Evolutionary conservation across 2,329 filamentous ascomycete species (phyloP).

Genomic region (Paracoccidioides brasiliensis): DNA sequence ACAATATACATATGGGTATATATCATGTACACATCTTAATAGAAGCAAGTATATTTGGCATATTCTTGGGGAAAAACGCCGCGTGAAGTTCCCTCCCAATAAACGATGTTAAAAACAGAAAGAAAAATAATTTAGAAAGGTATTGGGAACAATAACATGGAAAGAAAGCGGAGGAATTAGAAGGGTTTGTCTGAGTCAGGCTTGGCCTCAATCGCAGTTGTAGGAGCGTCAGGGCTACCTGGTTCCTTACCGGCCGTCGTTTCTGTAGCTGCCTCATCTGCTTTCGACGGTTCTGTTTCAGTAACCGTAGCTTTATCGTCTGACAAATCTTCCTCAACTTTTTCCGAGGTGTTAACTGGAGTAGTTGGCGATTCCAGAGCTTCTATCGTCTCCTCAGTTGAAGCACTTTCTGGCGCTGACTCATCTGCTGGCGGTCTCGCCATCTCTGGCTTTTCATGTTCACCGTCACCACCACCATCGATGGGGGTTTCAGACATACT

Average conservation of each 20-base stretch:
- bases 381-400: not conserved
- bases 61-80: not conserved
- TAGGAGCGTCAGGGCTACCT: not conserved
- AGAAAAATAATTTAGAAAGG: not conserved
- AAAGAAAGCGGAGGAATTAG: not conserved
- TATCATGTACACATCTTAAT: not conserved
- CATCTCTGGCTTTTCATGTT: not conserved
- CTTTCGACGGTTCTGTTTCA: not conserved
- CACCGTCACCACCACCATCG: not conserved
- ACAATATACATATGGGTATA: not conserved
- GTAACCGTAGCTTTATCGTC: not conserved
- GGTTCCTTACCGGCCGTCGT: not conserved
- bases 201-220: conserved; percentile 1
- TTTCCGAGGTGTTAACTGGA: not conserved
- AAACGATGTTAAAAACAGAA: not conserved
- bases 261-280: not conserved
- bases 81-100: not conserved
- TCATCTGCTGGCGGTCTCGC: not conserved
- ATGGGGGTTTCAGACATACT: not conserved
- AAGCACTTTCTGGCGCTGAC: not conserved
- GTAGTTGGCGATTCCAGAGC: not conserved
- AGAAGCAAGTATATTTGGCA: not conserved
- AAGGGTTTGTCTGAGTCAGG: conserved; percentile 1
- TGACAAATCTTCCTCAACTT: not conserved
- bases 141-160: not conserved